These are phyloP conservation scores for Raphidocelis subcapitata DNA, from an alignment of 139 green algal species.

Conservation along the genomic window DNA sequence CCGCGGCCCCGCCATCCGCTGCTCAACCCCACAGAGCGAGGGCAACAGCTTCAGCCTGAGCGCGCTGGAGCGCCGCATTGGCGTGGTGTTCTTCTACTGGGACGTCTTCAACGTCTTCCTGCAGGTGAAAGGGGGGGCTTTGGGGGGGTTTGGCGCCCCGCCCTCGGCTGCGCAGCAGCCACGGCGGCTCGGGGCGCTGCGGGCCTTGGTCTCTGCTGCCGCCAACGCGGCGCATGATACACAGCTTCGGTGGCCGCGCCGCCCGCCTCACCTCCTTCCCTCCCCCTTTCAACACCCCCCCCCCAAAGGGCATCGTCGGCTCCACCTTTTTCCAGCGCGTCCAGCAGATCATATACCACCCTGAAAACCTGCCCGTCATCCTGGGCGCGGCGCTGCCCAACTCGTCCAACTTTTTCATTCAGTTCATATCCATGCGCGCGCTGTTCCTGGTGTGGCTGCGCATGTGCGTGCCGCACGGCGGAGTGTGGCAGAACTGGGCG, in stretches of 20 bases:
- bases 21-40: conserved; percentile 34
- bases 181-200: no score
- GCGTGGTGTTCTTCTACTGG: conserved; percentile 58
- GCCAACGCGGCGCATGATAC: no score
- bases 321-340: conserved; percentile 32
- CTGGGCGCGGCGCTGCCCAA: conserved; percentile 74
- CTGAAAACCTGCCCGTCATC: conserved; percentile 52
- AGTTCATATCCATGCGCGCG: conserved; percentile 52
- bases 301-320: conserved; percentile 24
- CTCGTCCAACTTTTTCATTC: conserved; percentile 91
- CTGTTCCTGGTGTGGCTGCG: conserved; percentile 39
- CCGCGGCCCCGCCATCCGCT: not conserved
- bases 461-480: conserved; percentile 43
- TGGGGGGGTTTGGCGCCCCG: no score
- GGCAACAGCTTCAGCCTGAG: conserved; percentile 43
- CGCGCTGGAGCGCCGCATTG: conserved; percentile 49
- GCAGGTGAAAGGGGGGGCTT: conserved; percentile 28
- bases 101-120: conserved; percentile 75
- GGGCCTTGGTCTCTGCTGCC: no score
- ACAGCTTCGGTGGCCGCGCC: no score
- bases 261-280: no score
- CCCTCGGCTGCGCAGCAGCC: no score
- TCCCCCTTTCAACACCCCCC: no score
- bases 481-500: conserved; percentile 35
- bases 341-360: conserved; percentile 30